These are phyloP conservation scores for Pittosporum tobira DNA, from an alignment of 129 eudicot species.

Conservation along the genomic window DNA sequence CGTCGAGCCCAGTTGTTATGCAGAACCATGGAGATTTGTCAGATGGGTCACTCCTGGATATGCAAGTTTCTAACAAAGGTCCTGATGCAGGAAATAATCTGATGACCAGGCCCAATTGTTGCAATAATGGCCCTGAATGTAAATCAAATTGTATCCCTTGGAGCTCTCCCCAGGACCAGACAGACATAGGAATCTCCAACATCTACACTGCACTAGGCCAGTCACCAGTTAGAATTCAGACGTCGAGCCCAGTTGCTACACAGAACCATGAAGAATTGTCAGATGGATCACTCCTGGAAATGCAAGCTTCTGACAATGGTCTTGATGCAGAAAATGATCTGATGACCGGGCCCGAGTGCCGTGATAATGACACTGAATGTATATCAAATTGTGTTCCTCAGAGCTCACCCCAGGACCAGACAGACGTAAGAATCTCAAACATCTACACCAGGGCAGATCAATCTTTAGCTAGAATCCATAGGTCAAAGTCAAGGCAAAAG, in stretches of 20 bases:
- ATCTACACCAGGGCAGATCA: slow-evolving; percentile 36
- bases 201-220: slow-evolving; percentile 31
- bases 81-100: no score
- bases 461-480: slow-evolving; percentile 70
- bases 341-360: slow-evolving; percentile 9
- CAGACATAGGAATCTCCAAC: slow-evolving; percentile 37
- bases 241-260: slow-evolving; percentile 21
- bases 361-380: slow-evolving; percentile 25
- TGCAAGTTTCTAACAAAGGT: no score
- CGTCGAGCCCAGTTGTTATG: no score
- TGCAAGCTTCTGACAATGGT: slow-evolving; percentile 25
- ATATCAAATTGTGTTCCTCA: slow-evolving; percentile 29
- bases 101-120: no score
- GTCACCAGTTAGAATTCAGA: slow-evolving; percentile 60
- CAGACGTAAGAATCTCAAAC: slow-evolving; percentile 40
- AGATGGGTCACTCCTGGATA: no score
- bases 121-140: no score
- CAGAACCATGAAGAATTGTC: slow-evolving; percentile 14
- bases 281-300: slow-evolving; percentile 23
- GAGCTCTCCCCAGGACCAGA: no score
- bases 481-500: slow-evolving; percentile 87
- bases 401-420: slow-evolving; percentile 44
- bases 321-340: slow-evolving; percentile 23
- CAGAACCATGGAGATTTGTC: no score
- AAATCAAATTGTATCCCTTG: no score